Evolutionary conservation across 768 basidiomycete species (phyloP).

Genomic region (Tulasnella sp.): DNA sequence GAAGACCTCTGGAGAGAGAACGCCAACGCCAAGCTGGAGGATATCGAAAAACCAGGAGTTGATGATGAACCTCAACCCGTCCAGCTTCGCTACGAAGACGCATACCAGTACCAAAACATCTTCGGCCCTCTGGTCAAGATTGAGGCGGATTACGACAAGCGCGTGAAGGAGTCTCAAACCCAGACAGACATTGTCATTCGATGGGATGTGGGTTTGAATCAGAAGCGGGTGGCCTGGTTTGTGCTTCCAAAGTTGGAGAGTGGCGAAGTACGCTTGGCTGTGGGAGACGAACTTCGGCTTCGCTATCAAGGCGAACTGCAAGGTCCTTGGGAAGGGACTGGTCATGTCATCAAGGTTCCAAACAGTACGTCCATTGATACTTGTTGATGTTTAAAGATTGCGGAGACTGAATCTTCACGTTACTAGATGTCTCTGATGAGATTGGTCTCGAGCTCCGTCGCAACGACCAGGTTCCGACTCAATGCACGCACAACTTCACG

Average conservation of each 20-base stretch:
- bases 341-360: conserved; percentile 97
- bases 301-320: conserved; percentile 73
- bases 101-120: conserved; percentile 99
- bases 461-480: conserved; percentile 87
- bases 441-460: conserved; percentile 87
- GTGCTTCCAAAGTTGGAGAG: conserved; percentile 92
- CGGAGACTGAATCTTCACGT: not conserved
- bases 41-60: conserved; percentile 93
- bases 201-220: conserved; percentile 97
- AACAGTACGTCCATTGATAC: conserved; percentile 63
- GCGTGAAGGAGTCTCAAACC: conserved; percentile 95
- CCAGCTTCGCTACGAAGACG: conserved; percentile 75
- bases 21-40: conserved; percentile 86
- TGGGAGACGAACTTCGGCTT: conserved; percentile 89
- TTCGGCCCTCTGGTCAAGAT: conserved; percentile 99
- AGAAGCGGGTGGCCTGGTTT: conserved; percentile 99
- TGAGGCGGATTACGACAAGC: conserved; percentile 98
- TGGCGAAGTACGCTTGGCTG: conserved; percentile 92
- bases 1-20: conserved; percentile 99
- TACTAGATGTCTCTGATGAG: conserved; percentile 89
- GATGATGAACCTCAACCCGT: conserved; percentile 97
- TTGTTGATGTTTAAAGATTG: not conserved
- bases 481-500: conserved; percentile 88
- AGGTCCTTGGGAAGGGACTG: conserved; percentile 50
- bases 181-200: conserved; percentile 93